Evolutionary conservation across 148 eudicot genomes (phyloP).

Genomic region (Salicornia ramosissima): DNA sequence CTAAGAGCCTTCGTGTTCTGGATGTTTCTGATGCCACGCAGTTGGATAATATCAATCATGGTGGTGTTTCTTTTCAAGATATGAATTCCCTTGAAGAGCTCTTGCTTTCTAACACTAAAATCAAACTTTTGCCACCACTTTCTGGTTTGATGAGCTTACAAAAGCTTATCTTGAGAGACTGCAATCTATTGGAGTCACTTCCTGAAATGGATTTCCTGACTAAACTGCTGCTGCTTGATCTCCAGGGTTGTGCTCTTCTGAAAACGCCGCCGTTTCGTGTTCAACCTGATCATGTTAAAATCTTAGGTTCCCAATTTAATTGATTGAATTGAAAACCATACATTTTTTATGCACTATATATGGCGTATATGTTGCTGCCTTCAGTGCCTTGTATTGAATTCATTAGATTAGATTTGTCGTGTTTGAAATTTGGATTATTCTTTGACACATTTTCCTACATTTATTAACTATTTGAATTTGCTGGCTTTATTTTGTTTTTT

Average conservation of each 20-base stretch:
- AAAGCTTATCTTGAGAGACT: not conserved
- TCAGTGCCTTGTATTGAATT: no score
- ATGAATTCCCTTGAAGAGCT: constrained; percentile 7
- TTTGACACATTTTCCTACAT: no score
- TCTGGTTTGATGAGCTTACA: not conserved
- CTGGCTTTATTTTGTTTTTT: no score
- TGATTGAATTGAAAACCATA: no score
- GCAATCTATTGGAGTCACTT: not conserved
- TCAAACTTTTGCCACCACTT: not conserved
- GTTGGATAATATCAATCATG: not conserved
- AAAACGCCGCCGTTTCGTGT: no score
- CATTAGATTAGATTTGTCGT: no score
- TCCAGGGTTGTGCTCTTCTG: constrained; percentile 6
- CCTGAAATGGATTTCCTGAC: not conserved
- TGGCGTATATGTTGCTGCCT: no score
- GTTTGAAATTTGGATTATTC: no score
- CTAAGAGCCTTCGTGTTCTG: not conserved
- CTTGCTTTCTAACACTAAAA: constrained; percentile 1
- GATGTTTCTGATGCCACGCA: constrained; percentile 7
- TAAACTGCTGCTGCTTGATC: constrained; percentile 6
- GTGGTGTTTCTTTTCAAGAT: not conserved
- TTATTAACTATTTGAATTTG: no score
- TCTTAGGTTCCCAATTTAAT: no score
- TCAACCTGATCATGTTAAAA: no score
- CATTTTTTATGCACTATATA: no score